Base-by-base conservation (phyloP, 108 stramenopile species). In the Schizochytrium sp. region DNA sequence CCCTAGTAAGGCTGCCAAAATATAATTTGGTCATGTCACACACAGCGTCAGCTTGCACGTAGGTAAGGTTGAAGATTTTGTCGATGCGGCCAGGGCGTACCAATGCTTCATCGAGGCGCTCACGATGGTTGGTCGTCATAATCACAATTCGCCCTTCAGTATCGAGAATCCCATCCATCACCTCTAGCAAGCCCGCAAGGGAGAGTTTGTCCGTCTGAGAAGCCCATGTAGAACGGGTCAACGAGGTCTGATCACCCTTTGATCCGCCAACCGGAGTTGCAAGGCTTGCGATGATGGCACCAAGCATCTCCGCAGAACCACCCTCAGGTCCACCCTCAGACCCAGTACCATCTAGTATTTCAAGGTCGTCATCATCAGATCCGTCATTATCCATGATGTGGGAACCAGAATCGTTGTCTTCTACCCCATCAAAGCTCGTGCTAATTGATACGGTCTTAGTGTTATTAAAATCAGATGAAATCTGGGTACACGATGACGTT, bases 121-220 rank as follows among this genome's bases (percentile, higher is more conserved):
- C 96, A 3, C 94, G 94, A 88, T 95, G 94, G 91, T 96, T 96
- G 46, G 94, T 95, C 10, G 96, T 96, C 93, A 96, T 93, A 83
- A 96, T 91, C 17, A 96, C 92, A 61, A 96, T 95, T 10, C 96
- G 90, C 28, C 93, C 95, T 60, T 95, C 95, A 13, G 94, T 91
- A 72, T 96, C 96, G 3, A 96, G 95, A 2, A 96, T 94, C 3
- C 96, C 96, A 93, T 96, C 96, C 50, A 96, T 88, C 4, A 95
- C 95, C 73, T 96, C 95, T 83, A 96, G 89, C 42, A 96, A 88
- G 4, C 95, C 94, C 46, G 92, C 89, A 3, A 95, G 87, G 38
- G 91, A 90, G 13, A 95, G 72, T 53, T 91, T 76, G 83, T 95
- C 95, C 44, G 90, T 89, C 56, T 87, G 47, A 41, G 57, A 41